Evolutionary conservation across 257 asterid species (phyloP), one percentile per base, ranked within the genome.

Genomic region (Fraxinus quadrangulata): DNA sequence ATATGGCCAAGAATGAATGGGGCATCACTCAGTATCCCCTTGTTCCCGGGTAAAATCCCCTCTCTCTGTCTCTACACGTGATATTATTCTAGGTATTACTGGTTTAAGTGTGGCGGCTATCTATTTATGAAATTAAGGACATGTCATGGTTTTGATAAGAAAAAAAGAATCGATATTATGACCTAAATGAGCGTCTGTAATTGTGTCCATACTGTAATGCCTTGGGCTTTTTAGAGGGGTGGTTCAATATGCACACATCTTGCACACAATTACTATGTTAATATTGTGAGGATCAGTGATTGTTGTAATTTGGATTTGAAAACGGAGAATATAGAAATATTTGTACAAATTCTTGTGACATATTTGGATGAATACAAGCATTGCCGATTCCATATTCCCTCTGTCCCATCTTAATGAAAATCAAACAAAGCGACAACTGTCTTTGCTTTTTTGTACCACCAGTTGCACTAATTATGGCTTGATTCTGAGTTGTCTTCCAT

Each of bases 1-100:
- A 88, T 73, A 72, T 72, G 80, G 40, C 74, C 67, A 87, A 84
- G 84, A 85, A 85, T 42, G 91, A 88, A 40, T 88, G 91, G 89
- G 88, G 91, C 6, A 5, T 68, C 65, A 78, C 87, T 3, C 77
- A 76, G 31, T 88, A 85, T 65, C 92, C 92, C 16, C 23, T 88
- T 37, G 83, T 88, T 6, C 89, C 92, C 19, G 92, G 92, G 89
- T 87, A 83, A n/a, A 3, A 37, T 28, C 70, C 10, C 33, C 3
- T 72, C 19, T 67, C 12, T 69, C 16, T 61, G 24, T 19, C 12
- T 54, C 24, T 54, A n/a, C 30, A 8, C 12, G 11, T 9, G 67
- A 2, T 47, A 40, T 10, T 10, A 11, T 40, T 11, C 49, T 40
- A 40, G 16, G 49, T 40, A 11, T 40, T 40, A 10, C 49, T 10